Conservation (phyloP, 768 basidiomycete genomes). For the Pleurotus platypus region DNA sequence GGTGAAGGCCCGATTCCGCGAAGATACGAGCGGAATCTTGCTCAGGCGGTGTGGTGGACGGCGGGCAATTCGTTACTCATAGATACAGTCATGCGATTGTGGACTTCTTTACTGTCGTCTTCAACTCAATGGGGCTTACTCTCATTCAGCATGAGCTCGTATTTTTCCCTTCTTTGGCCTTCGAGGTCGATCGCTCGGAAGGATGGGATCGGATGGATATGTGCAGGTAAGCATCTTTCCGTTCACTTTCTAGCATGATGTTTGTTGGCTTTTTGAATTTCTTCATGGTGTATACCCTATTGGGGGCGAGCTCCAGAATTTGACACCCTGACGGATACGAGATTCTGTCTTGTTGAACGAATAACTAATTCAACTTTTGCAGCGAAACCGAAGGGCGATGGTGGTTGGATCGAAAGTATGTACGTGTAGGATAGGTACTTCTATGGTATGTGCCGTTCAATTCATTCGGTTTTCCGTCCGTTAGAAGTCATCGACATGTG, state of each 20-base stretch:
- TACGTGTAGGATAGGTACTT: no score
- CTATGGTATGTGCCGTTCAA: no score
- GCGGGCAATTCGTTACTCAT: conserved; percentile 69
- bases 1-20: conserved; percentile 47
- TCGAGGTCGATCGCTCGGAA: conserved; percentile 37
- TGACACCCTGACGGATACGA: conserved; percentile 44
- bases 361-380: no score
- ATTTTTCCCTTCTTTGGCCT: conserved; percentile 54
- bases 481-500: no score
- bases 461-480: no score
- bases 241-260: conserved; percentile 45
- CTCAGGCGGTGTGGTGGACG: conserved; percentile 36
- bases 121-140: conserved; percentile 94
- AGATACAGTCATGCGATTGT: conserved; percentile 88
- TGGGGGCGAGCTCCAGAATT: conserved; percentile 70
- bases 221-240: no score
- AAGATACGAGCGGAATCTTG: conserved; percentile 74
- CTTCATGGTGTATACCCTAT: conserved; percentile 84
- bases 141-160: conserved; percentile 54
- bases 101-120: conserved; percentile 32
- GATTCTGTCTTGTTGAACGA: no score
- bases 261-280: conserved; percentile 71
- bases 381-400: no score
- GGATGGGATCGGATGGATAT: not conserved
- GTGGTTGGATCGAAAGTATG: no score